A percentile compares a stretch with the other conserved stretches of the same genome.
These are phyloP conservation scores for Russula emetica DNA, from an alignment of 768 basidiomycete species.

Conservation along the genomic window DNA sequence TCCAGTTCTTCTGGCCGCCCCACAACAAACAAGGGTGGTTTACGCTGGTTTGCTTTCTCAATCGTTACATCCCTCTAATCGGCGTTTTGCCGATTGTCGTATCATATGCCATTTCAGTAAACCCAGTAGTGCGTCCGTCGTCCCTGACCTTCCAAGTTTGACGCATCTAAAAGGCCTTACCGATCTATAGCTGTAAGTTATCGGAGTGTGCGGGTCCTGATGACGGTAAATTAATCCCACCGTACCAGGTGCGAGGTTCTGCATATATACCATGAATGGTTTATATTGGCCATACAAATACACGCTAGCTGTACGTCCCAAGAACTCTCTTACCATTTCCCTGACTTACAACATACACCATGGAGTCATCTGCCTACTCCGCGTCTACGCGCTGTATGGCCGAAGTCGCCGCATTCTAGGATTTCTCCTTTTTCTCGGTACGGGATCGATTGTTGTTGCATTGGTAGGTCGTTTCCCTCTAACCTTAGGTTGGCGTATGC, in stretches of 20 bases:
- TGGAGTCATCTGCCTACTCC: conserved; percentile 3
- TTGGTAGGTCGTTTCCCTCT: not conserved
- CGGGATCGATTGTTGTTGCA: not conserved
- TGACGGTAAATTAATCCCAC: not conserved
- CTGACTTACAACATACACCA: not conserved
- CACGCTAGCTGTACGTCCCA: conserved; percentile 2
- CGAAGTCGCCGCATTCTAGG: conserved; percentile 8
- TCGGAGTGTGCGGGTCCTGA: not conserved
- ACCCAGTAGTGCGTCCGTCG: not conserved
- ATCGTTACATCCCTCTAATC: conserved; percentile 47
- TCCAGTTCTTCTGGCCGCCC: conserved; percentile 42
- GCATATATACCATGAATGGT: not conserved
- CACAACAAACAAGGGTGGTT: conserved; percentile 37
- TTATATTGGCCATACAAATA: not conserved
- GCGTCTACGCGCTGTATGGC: conserved; percentile 16
- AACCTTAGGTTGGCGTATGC: not conserved
- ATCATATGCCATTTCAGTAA: conserved; percentile 23
- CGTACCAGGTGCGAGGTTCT: conserved; percentile 5
- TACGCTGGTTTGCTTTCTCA: conserved; percentile 45
- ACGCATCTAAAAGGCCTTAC: not conserved
- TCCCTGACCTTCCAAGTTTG: not conserved
- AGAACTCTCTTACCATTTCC: too few species aligned
- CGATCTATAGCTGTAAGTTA: conserved; percentile 11
- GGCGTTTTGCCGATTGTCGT: conserved; percentile 32
- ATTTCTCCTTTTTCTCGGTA: not conserved